Evolutionary conservation across 1,284 basidiomycete genomes (phyloP).

Genomic region (Rhodofomes roseus): DNA sequence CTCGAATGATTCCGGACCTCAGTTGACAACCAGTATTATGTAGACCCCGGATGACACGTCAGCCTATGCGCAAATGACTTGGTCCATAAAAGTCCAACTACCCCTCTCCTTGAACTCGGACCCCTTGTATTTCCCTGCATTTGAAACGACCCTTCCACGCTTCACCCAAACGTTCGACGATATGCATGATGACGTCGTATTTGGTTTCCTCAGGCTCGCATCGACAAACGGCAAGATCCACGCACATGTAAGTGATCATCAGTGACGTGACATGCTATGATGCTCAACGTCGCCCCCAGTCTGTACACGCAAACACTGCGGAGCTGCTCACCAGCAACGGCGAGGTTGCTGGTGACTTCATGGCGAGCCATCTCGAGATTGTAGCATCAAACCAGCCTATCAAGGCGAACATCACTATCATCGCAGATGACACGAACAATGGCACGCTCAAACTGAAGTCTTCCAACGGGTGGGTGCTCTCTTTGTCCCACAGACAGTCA

Average conservation of each 20-base stretch:
- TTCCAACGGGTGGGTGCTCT: neutral
- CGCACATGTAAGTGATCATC: neutral
- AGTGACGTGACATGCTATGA: neutral
- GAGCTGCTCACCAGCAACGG: conserved; percentile 26
- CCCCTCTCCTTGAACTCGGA: neutral
- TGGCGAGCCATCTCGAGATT: conserved; percentile 31
- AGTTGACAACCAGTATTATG: neutral
- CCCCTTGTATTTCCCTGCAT: neutral
- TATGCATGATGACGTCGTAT: conserved; percentile 1
- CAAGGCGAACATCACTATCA: conserved; percentile 29
- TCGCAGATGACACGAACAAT: conserved; percentile 20
- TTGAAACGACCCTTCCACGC: neutral
- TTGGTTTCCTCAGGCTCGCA: neutral
- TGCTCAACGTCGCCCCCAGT: neutral
- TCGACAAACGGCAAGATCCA: neutral
- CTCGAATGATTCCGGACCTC: neutral
- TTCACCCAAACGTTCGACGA: neutral
- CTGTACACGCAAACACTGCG: neutral
- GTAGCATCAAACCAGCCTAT: conserved; percentile 35
- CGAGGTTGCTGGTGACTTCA: conserved; percentile 37
- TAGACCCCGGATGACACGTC: neutral
- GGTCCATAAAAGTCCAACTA: neutral
- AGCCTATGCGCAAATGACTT: too few relatives aligned
- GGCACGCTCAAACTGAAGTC: neutral
- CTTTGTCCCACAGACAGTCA: too few relatives aligned